These are phyloP conservation scores for Paraleonurus japonicus DNA, from an alignment of 257 asterid species.

Conservation along the genomic window DNA sequence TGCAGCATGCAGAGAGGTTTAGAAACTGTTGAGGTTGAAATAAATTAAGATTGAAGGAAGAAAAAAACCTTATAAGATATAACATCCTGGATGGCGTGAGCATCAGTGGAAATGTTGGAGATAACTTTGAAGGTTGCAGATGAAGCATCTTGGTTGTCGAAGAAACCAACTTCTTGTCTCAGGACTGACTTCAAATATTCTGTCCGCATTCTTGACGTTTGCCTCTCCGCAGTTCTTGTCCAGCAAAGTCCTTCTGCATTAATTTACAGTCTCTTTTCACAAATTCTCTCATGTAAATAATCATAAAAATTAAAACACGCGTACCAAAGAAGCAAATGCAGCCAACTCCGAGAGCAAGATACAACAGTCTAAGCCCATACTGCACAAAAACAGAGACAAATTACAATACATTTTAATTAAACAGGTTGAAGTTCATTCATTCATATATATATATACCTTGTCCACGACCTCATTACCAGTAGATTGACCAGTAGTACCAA, in stretches of 20 bases:
- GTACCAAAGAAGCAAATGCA: slow-evolving; percentile 34
- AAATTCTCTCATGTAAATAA: background rate
- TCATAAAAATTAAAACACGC: background rate
- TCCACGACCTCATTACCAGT: slow-evolving; percentile 29
- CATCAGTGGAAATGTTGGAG: slow-evolving; percentile 37
- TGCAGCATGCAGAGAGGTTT: slow-evolving; percentile 25
- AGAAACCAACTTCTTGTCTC: slow-evolving; percentile 47
- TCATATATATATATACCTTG: too few relatives aligned
- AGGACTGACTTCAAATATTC: slow-evolving; percentile 43
- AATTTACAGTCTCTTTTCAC: background rate
- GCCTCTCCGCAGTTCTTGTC: slow-evolving; percentile 57
- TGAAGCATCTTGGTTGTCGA: slow-evolving; percentile 39
- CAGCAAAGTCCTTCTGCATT: slow-evolving; percentile 48
- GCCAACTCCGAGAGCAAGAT: slow-evolving; percentile 38
- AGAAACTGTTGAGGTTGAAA: too few relatives aligned
- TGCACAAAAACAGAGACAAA: slow-evolving; percentile 19
- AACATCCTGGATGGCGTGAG: slow-evolving; percentile 44
- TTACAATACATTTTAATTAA: background rate
- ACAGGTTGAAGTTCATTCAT: too few relatives aligned
- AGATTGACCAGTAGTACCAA: slow-evolving; percentile 33
- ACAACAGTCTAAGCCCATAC: slow-evolving; percentile 41
- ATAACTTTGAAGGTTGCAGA: slow-evolving; percentile 37
- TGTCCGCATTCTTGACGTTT: slow-evolving; percentile 41
- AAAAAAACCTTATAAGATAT: slow-evolving; percentile 36
- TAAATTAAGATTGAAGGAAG: background rate